phyloP scores from a whole-genome alignment of 2,329 filamentous ascomycete genomes.

The Aspergillus amoenus region DNA sequence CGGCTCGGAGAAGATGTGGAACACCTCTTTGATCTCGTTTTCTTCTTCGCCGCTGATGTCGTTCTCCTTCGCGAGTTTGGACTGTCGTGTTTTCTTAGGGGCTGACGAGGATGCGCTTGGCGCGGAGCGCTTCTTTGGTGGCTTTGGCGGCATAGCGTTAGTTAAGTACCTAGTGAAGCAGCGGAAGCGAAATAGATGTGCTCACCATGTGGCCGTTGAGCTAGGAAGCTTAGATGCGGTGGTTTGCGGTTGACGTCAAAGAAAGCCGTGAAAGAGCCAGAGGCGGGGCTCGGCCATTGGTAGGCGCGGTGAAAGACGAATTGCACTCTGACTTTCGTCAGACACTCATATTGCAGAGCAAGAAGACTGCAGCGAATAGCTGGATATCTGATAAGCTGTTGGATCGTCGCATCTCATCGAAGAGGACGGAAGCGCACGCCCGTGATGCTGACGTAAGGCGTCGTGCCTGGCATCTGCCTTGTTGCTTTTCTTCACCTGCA shows the following conservation, averaged over 20 bases:
- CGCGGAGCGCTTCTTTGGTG: slow-evolving; percentile 38
- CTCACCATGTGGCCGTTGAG: slow-evolving; percentile 20
- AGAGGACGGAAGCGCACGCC: slow-evolving; percentile 12
- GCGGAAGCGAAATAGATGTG: not conserved
- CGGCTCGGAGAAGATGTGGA: slow-evolving; percentile 67
- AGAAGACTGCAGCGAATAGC: not conserved
- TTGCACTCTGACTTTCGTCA: not conserved
- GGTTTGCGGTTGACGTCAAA: slow-evolving; percentile 8
- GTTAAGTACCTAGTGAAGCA: not conserved
- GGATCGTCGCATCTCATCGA: slow-evolving; percentile 9
- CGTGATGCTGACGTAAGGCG: slow-evolving; percentile 30
- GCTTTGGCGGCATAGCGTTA: slow-evolving; percentile 22
- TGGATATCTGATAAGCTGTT: not conserved
- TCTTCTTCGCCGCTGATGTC: slow-evolving; percentile 82
- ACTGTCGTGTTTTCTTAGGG: slow-evolving; percentile 58
- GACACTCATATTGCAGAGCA: not conserved
- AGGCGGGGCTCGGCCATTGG: slow-evolving; percentile 2
- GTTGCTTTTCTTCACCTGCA: not conserved
- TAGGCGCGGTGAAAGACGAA: not conserved
- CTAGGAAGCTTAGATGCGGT: not conserved
- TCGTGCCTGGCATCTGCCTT: slow-evolving; percentile 1
- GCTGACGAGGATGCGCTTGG: slow-evolving; percentile 28
- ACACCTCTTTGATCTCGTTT: slow-evolving; percentile 86
- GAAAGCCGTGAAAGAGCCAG: slow-evolving; percentile 5
- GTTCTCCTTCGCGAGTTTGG: slow-evolving; percentile 90